Conservation (phyloP, 208 protist species). For the Crithidia brevicula region DNA sequence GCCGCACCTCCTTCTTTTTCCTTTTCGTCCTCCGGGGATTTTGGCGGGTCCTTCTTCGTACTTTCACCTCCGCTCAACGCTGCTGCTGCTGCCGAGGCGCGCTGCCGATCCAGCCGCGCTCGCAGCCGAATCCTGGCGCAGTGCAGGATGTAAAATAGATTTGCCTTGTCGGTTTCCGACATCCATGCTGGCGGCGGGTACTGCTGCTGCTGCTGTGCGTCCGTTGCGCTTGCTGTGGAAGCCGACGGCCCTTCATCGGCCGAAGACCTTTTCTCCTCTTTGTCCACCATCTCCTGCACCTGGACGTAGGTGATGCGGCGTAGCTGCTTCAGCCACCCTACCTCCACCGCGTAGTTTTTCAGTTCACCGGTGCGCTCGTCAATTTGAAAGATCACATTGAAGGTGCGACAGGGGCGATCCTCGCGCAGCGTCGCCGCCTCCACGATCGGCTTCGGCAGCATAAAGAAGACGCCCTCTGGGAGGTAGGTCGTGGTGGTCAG, state of each 20-base stretch:
- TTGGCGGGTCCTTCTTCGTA: too few species aligned
- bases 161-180: constrained; percentile 39
- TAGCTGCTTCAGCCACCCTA: constrained; percentile 77
- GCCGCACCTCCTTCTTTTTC: background rate
- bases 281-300: constrained; percentile 67
- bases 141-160: constrained; percentile 62
- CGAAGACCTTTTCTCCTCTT: background rate
- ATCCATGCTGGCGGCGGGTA: constrained; percentile 59
- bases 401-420: constrained; percentile 85
- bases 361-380: constrained; percentile 72
- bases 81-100: constrained; percentile 7
- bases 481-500: constrained; percentile 91
- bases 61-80: background rate
- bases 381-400: constrained; percentile 85
- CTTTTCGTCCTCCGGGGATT: background rate
- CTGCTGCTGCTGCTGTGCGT: background rate
- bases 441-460: constrained; percentile 88
- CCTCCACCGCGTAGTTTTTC: constrained; percentile 70
- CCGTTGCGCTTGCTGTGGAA: background rate
- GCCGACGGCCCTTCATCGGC: background rate
- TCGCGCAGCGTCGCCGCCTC: constrained; percentile 86
- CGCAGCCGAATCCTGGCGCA: constrained; percentile 51
- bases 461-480: constrained; percentile 89
- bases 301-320: constrained; percentile 90
- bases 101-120: constrained; percentile 43